A percentile compares a stretch with the other conserved stretches of the same genome.
Conservation (phyloP, 352 stramenopile genomes). For the Phytophthora cryptogea region DNA sequence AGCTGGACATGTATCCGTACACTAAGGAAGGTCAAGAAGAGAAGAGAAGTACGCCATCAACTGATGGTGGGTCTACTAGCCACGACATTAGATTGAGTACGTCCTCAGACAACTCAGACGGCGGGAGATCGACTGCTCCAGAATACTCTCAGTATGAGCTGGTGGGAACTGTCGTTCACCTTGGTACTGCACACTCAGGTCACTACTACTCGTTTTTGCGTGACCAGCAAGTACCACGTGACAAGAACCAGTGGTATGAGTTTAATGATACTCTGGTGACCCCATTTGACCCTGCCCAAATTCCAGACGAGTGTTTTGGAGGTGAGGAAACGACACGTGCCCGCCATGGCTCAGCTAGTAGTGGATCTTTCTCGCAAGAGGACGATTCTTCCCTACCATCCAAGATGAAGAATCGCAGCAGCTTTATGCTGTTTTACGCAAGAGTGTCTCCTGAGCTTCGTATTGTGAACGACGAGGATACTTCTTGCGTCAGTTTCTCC, state of each 20-base stretch:
- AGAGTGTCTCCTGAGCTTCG: constrained; percentile 52
- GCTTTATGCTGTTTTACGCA: constrained; percentile 89
- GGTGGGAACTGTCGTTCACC: constrained; percentile 87
- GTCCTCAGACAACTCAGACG: constrained; percentile 24
- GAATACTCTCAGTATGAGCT: constrained; percentile 90
- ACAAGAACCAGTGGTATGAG: constrained; percentile 72
- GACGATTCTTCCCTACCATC: constrained; percentile 25
- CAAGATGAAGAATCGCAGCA: constrained; percentile 83
- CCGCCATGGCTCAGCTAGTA: constrained; percentile 26
- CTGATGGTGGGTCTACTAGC: constrained; percentile 17
- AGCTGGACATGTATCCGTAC: constrained; percentile 90
- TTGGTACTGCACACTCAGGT: constrained; percentile 85
- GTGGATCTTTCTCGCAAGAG: constrained; percentile 16
- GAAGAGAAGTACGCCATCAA: constrained; percentile 41
- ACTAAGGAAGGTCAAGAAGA: constrained; percentile 88
- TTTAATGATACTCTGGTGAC: constrained; percentile 89
- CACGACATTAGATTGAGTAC: constrained; percentile 37
- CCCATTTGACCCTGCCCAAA: constrained; percentile 69
- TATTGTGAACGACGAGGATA: constrained; percentile 21
- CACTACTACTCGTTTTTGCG: constrained; percentile 92
- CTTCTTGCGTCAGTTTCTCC: constrained; percentile 30
- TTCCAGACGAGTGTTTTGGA: constrained; percentile 78
- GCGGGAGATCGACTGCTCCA: constrained; percentile 45
- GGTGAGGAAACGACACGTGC: constrained; percentile 41
- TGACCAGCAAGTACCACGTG: constrained; percentile 51